Evolutionary conservation across 176 grass and related monocot genomes (phyloP).

Genomic region (Bromus sterilis): DNA sequence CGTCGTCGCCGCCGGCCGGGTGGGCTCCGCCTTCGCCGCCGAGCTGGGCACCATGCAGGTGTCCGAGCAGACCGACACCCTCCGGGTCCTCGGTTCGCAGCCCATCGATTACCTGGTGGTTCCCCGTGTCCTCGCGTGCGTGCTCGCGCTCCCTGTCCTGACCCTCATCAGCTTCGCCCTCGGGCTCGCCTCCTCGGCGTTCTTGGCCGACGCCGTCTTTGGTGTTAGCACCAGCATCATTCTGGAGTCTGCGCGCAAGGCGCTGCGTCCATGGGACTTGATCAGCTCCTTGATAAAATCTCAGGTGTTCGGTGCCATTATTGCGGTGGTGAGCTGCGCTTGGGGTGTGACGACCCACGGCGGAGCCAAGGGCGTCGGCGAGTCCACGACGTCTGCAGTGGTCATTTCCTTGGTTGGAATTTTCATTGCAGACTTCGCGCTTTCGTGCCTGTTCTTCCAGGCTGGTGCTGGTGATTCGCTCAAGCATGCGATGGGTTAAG

Average conservation of each 20-base stretch:
- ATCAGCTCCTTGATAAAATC: constrained; percentile 91
- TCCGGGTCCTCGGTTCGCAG: constrained; percentile 75
- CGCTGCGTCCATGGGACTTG: constrained; percentile 88
- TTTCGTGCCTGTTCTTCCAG: constrained; percentile 86
- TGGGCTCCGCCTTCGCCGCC: constrained; percentile 93
- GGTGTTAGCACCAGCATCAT: constrained; percentile 96
- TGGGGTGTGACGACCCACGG: constrained; percentile 93
- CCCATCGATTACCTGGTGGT: constrained; percentile 90
- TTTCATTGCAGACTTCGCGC: constrained; percentile 77
- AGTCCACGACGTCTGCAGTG: constrained; percentile 91
- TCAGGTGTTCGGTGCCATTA: constrained; percentile 84
- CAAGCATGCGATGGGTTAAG: constrained; percentile 85
- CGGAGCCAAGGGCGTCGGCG: constrained; percentile 89
- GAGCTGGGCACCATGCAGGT: constrained; percentile 99
- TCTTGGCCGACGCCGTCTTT: constrained; percentile 82
- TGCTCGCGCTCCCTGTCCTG: constrained; percentile 73
- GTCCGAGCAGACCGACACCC: constrained; percentile 90
- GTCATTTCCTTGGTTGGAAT: constrained; percentile 85
- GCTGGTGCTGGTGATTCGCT: constrained; percentile 82
- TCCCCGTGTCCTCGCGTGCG: constrained; percentile 81
- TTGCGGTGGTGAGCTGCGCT: constrained; percentile 84
- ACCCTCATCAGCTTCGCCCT: constrained; percentile 80
- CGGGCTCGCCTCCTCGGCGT: constrained; percentile 75
- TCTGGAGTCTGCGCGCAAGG: constrained; percentile 82
- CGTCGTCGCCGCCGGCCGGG: constrained; percentile 67